phyloP scores from a whole-genome alignment of 1,284 basidiomycete species.

The Fomitopsis schrenkii region DNA sequence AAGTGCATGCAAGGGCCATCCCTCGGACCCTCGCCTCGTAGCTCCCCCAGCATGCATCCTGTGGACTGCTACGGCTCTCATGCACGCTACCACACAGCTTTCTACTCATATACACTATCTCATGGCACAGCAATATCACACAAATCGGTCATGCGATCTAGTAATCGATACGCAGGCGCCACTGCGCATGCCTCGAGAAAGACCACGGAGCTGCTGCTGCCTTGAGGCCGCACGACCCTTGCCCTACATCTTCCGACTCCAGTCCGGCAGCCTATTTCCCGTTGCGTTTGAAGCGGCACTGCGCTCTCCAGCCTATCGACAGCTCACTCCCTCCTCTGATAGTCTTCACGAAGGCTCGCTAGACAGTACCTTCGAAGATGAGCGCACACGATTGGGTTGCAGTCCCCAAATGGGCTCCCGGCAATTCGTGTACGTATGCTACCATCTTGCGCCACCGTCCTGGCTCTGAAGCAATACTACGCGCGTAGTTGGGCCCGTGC shows the following conservation, averaged over 20 bases:
- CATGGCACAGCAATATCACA: neutral
- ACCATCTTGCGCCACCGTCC: neutral
- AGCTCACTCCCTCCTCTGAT: neutral
- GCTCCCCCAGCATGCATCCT: neutral
- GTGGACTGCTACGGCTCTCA: neutral
- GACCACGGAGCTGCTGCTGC: neutral
- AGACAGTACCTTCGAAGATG: neutral
- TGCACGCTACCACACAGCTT: neutral
- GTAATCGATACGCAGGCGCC: constrained; percentile 1
- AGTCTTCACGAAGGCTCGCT: neutral
- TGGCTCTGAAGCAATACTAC: neutral
- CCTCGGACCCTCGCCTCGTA: neutral
- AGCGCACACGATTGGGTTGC: constrained; percentile 13
- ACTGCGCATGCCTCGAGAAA: neutral
- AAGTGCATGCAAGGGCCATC: too few relatives aligned
- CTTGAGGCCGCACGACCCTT: neutral
- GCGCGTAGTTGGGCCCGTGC: constrained; percentile 67
- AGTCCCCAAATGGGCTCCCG: constrained; percentile 27
- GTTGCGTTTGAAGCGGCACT: neutral
- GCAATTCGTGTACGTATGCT: constrained; percentile 22
- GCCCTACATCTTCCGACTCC: neutral
- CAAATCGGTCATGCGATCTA: neutral
- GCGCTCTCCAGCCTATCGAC: neutral
- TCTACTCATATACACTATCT: neutral
- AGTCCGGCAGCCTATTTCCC: neutral